These are phyloP conservation scores for Pseudocercospora eumusae DNA, from an alignment of 2,329 filamentous ascomycete species.

Conservation along the genomic window DNA sequence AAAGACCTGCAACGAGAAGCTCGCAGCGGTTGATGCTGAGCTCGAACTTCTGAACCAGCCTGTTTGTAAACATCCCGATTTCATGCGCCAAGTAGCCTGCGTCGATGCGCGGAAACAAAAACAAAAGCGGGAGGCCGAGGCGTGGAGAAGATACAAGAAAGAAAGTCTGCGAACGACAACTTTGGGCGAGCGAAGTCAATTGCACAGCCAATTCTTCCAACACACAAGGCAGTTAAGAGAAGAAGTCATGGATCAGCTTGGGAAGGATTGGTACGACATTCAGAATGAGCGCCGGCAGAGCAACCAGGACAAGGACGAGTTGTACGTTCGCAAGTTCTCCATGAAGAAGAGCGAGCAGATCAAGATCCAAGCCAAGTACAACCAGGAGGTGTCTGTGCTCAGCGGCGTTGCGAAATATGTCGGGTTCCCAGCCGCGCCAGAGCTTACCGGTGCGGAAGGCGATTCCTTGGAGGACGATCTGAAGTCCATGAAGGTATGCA, in stretches of 20 bases:
- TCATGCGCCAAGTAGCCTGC: constrained; percentile 84
- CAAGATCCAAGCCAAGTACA: constrained; percentile 85
- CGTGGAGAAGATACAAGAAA: constrained; percentile 71
- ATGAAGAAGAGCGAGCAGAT: constrained; percentile 75
- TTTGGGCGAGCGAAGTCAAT: constrained; percentile 78
- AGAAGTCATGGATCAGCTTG: constrained; percentile 73
- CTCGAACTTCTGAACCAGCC: constrained; percentile 61
- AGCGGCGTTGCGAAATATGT: constrained; percentile 91
- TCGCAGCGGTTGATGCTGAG: constrained; percentile 75
- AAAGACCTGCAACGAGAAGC: constrained; percentile 83
- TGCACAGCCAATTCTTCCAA: constrained; percentile 90
- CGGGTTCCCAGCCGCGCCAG: constrained; percentile 92
- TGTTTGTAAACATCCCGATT: constrained; percentile 78
- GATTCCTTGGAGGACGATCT: constrained; percentile 83
- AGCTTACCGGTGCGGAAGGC: constrained; percentile 70
- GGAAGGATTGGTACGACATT: constrained; percentile 88
- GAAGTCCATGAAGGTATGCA: constrained; percentile 80
- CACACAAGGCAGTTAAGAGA: constrained; percentile 81
- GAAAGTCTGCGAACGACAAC: constrained; percentile 72
- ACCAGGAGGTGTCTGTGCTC: constrained; percentile 88
- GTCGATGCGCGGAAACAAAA: constrained; percentile 80
- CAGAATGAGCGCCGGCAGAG: constrained; percentile 81
- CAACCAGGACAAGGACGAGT: constrained; percentile 75
- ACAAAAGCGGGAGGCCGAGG: constrained; percentile 74
- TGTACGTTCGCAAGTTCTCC: constrained; percentile 80